These are phyloP conservation scores for Pestalotiopsis sp. DNA, from an alignment of 2,329 filamentous ascomycete species.

Conservation along the genomic window DNA sequence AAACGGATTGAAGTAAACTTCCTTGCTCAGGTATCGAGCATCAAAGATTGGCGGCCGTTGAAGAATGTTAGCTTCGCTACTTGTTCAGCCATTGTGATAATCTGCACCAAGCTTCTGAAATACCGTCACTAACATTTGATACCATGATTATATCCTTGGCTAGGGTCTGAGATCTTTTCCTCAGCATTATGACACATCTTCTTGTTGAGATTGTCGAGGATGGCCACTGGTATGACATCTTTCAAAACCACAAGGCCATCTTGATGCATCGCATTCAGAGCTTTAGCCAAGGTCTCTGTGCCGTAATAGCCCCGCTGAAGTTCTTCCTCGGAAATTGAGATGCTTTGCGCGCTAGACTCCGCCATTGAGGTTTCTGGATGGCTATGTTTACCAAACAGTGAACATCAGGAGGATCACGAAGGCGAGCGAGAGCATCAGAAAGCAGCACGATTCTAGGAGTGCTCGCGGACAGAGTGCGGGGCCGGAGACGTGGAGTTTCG, in stretches of 20 bases:
- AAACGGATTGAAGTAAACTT: constrained; percentile 44
- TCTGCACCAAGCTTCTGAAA: neutral
- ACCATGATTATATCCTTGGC: constrained; percentile 23
- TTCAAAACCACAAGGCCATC: constrained; percentile 28
- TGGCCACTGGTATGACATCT: constrained; percentile 20
- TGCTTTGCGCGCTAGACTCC: neutral
- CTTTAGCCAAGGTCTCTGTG: constrained; percentile 2
- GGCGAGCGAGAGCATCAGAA: no score
- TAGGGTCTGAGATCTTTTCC: constrained; percentile 18
- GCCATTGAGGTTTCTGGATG: neutral
- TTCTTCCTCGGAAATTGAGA: neutral
- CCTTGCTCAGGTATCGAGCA: constrained; percentile 34
- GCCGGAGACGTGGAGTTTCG: no score
- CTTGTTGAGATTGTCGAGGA: constrained; percentile 22
- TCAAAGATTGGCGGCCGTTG: constrained; percentile 39
- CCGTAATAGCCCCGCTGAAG: neutral
- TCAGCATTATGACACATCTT: constrained; percentile 24
- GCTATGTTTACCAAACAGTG: no score
- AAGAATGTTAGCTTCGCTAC: constrained; percentile 37
- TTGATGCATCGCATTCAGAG: constrained; percentile 23
- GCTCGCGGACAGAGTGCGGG: no score
- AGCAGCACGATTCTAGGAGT: no score
- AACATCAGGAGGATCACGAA: no score
- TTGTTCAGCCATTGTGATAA: neutral
- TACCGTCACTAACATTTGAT: constrained; percentile 22